phyloP scores from a whole-genome alignment of 2,329 filamentous ascomycete species.

The Trichoderma aggressivum region DNA sequence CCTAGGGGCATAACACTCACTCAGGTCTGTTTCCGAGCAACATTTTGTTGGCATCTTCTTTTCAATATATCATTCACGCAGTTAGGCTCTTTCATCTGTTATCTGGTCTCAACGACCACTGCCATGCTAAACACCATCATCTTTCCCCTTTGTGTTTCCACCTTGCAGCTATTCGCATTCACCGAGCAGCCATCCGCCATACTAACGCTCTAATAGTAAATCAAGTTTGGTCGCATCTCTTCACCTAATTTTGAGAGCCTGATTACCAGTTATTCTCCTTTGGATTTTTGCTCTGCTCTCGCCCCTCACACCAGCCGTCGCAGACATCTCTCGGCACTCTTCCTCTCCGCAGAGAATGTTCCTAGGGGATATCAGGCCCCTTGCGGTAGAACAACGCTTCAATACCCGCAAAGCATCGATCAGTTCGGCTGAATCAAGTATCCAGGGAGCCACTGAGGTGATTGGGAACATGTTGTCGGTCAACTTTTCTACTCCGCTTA shows the following conservation, averaged over 20 bases:
- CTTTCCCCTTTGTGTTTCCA: not conserved
- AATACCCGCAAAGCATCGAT: not conserved
- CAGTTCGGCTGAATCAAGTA: not conserved
- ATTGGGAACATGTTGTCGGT: slow-evolving; percentile 34
- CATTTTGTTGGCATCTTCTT: not conserved
- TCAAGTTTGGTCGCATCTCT: not conserved
- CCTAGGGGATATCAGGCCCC: not conserved
- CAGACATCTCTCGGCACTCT: not conserved
- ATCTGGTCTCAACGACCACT: not conserved
- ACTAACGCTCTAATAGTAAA: not conserved
- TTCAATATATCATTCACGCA: not conserved
- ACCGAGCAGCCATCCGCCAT: not conserved
- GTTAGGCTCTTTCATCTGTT: not conserved
- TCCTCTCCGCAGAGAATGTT: slow-evolving; percentile 10
- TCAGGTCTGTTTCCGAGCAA: not conserved
- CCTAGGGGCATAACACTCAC: not conserved
- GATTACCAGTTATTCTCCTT: too few relatives aligned
- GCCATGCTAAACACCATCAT: not conserved
- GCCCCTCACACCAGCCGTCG: not conserved
- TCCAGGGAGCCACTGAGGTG: not conserved
- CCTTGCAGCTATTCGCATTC: too few relatives aligned
- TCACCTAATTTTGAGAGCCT: not conserved
- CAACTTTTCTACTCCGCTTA: slow-evolving; percentile 40
- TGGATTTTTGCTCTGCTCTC: not conserved
- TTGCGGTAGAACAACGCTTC: not conserved